Conservation (phyloP, 139 green algal species). For the Picochlorum costavermella region DNA sequence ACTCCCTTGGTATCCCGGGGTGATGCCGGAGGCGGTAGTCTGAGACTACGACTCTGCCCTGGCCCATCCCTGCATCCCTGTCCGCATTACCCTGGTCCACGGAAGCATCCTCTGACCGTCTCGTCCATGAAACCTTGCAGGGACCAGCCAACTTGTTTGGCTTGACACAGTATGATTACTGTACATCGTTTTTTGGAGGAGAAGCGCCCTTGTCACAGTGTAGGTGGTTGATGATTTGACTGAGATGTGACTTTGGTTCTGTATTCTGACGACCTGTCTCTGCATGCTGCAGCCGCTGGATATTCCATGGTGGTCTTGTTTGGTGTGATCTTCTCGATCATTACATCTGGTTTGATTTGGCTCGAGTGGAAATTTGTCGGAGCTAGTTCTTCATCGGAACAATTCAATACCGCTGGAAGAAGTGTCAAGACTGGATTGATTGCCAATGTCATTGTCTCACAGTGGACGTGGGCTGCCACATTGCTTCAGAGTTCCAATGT, state of each 20-base stretch:
- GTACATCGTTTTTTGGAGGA: conserved; percentile 25
- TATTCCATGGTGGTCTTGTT: conserved; percentile 21
- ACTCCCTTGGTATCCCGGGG: no score
- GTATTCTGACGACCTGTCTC: not conserved
- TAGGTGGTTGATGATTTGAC: not conserved
- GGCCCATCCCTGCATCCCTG: no score
- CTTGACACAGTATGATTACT: conserved; percentile 17
- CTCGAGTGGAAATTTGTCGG: conserved; percentile 12
- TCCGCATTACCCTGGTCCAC: no score
- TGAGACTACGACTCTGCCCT: no score
- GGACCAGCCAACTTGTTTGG: conserved; percentile 13
- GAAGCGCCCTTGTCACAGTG: conserved; percentile 12
- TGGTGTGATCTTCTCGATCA: conserved; percentile 15
- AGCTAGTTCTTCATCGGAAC: conserved; percentile 30
- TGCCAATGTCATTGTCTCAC: conserved; percentile 31
- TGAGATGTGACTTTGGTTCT: not conserved
- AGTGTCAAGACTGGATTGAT: conserved; percentile 39
- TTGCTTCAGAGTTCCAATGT: conserved; percentile 50
- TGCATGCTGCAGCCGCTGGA: conserved; percentile 2
- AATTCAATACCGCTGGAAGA: conserved; percentile 43
- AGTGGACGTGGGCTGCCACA: conserved; percentile 53
- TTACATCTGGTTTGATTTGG: conserved; percentile 18
- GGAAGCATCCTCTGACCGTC: not conserved
- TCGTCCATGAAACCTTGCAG: not conserved
- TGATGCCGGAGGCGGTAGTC: no score